Conservation (phyloP, 345 rosid species). For the Citrus inodora region DNA sequence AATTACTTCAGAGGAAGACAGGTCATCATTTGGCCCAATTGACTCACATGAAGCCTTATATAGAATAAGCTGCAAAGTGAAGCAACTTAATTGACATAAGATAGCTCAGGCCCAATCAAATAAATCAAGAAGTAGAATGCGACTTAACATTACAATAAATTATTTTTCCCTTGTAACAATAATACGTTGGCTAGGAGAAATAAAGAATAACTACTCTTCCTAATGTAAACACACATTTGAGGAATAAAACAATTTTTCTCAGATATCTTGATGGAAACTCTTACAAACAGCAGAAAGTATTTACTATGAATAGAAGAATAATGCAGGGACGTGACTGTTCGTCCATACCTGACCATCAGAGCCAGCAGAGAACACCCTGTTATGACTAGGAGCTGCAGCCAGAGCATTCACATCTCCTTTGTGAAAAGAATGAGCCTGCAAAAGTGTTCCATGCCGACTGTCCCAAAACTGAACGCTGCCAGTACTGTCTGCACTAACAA, state of each 20-base stretch:
- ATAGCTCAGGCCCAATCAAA: not conserved
- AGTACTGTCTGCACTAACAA: slow-evolving; percentile 92
- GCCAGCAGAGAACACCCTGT: slow-evolving; percentile 86
- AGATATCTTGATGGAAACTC: not conserved
- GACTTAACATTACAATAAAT: not conserved
- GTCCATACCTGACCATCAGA: slow-evolving; percentile 85
- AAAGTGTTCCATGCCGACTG: slow-evolving; percentile 72
- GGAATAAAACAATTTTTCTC: not conserved
- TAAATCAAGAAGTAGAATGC: not conserved
- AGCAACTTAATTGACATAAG: slow-evolving; percentile 6
- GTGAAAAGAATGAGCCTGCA: slow-evolving; percentile 76
- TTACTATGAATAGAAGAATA: not conserved
- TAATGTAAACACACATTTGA: not conserved
- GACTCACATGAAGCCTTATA: slow-evolving; percentile 59
- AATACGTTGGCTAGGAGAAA: not conserved
- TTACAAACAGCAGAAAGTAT: not conserved
- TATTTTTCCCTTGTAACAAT: not conserved
- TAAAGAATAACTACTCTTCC: not conserved
- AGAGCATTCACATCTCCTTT: slow-evolving; percentile 87
- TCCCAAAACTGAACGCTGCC: slow-evolving; percentile 97
- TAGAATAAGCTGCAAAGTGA: slow-evolving; percentile 59
- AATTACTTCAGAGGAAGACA: slow-evolving; percentile 33
- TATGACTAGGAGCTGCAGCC: slow-evolving; percentile 83
- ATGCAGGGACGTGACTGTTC: not conserved
- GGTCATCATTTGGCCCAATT: slow-evolving; percentile 30